Base-by-base conservation (phyloP, 1,139 yeast genomes). In the Pichia sp. region DNA sequence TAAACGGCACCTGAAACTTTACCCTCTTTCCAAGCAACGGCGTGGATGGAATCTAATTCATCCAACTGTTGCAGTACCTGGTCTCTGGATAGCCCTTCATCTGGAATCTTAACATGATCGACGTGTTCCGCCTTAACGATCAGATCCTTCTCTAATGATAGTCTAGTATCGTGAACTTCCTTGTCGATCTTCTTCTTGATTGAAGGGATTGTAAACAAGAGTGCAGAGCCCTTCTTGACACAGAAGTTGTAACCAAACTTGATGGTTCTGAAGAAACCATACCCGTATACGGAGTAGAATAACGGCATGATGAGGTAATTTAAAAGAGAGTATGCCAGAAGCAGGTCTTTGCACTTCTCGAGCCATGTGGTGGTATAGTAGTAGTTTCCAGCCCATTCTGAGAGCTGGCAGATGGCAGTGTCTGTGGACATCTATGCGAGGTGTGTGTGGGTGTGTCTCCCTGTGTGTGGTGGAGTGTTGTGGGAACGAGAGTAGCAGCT, bases 1-100 rank as follows among this genome's bases (percentile, higher is more conserved):
- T 93, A 93, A 8, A 93, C 98, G 0, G 97, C 98, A 14, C 99
- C 99, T 30, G 96, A 85, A 1, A 91, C 88, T 53, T 81, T 75
- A 8, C 99, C 99, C 42, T 75, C 73, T 60, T 79, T 75, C 96
- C 96, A 91, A 50, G 82, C 84, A 1, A 90, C 73, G 55, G 58
- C 50, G 20, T 63, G 59, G 20, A 59, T 65, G 28, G 67, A 67
- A 39, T 77, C 76, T 53, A 89, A 67, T n/a, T 81, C 66, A 39
- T 77, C 76, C 53, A 89, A 67, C 53, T 81, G 81, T 1, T 59
- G 57, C 19, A 72, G 45, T 3, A 88, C 73, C 14, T 64, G 63
- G 0, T 60, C 65, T n/a, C 69, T 66, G 1, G 73, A 39, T 51
- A 86, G 61, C 0, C 96, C 96, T 0, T 60, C 47, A 4, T 56